Evolutionary conservation across 78 protist species (phyloP), one percentile per base, ranked within the genome.

Genomic region (Dictyostelium intermedium): DNA sequence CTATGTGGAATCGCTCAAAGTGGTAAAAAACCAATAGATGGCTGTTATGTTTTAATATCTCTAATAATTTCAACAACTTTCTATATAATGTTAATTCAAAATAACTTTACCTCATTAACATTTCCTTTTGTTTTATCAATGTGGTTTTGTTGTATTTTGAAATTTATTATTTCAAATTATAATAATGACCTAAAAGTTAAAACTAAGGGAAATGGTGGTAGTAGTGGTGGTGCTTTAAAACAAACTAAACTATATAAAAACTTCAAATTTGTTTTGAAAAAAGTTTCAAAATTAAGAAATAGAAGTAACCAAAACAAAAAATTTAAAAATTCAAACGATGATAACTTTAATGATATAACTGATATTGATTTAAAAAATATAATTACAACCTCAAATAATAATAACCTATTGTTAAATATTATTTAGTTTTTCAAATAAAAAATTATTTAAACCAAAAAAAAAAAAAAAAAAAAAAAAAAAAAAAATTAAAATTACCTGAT

Each of bases 71-170:
- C 92, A 32, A 87, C 85, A 0, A 5, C 34, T 3, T 87, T 86
- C 25, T 87, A 61, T 32, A 56, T 87, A 13, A 56, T 78, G 53
- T 27, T 87, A 45, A 9, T 37, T 14, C 11, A 30, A 37, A 14
- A 78, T 25, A 87, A 41, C 13, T 87, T 87, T 30, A 87, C 92
- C 11, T 60, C 85, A 0, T 37, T 87, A 13, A 87, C 92, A 13
- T 87, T 87, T 61, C 92, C 92, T 9, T 87, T 87, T 47, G 92
- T 87, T 14, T 30, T 78, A 11, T 76, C 85, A 1, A 14, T 78
- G 30, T 87, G 92, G 92, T 37, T 34, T 37, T 66, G 74, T 66
- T 66, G 74, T 66, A 25, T 27, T 25, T 11, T 66, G 8, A 66
- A 66, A 66, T 66, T 66, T 30, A 66, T 66, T 27, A 56, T 56